Percentiles rank a stretch among this genome's conserved stretches.
These are phyloP conservation scores for Xerocomellus chrysenteron DNA, from an alignment of 768 basidiomycete species.

Conservation along the genomic window DNA sequence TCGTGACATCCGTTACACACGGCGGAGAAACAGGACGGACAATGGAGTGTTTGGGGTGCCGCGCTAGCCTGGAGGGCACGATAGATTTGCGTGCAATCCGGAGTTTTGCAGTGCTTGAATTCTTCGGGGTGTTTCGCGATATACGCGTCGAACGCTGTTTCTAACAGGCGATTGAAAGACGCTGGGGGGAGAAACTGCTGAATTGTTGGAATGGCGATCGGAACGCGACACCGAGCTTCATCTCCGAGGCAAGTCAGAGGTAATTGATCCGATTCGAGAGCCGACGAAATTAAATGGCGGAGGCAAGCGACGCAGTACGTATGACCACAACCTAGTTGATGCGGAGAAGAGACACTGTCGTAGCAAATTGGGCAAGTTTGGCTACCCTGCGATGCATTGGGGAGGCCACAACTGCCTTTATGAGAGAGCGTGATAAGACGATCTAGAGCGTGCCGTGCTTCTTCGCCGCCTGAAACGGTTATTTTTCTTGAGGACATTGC, in stretches of 20 bases:
- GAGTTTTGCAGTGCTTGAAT: constrained; percentile 73
- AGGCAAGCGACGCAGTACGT: constrained; percentile 65
- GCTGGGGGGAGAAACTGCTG: constrained; percentile 47
- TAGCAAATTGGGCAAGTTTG: constrained; percentile 55
- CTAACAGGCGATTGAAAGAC: constrained; percentile 55
- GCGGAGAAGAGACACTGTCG: constrained; percentile 42
- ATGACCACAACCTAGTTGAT: constrained; percentile 61
- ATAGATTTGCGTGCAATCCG: constrained; percentile 76
- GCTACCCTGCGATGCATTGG: background rate
- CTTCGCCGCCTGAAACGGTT: constrained; percentile 55
- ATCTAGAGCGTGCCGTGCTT: constrained; percentile 47
- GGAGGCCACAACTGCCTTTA: constrained; percentile 12
- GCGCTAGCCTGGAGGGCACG: constrained; percentile 46
- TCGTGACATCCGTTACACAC: constrained; percentile 65
- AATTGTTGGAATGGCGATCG: constrained; percentile 52
- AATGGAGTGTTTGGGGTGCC: constrained; percentile 44
- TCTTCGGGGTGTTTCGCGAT: constrained; percentile 57
- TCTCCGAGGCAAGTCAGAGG: constrained; percentile 70
- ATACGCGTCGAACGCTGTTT: constrained; percentile 56
- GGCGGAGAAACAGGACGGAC: constrained; percentile 63
- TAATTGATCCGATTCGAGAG: constrained; percentile 55
- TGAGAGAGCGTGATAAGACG: constrained; percentile 45
- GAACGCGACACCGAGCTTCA: constrained; percentile 54
- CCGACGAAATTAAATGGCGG: constrained; percentile 52
- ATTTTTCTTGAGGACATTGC: constrained; percentile 43